A percentile compares a stretch with the other conserved stretches of the same genome.
Evolutionary conservation across 208 protist genomes (phyloP).

Genomic region (Plasmodiophora brassicae): DNA sequence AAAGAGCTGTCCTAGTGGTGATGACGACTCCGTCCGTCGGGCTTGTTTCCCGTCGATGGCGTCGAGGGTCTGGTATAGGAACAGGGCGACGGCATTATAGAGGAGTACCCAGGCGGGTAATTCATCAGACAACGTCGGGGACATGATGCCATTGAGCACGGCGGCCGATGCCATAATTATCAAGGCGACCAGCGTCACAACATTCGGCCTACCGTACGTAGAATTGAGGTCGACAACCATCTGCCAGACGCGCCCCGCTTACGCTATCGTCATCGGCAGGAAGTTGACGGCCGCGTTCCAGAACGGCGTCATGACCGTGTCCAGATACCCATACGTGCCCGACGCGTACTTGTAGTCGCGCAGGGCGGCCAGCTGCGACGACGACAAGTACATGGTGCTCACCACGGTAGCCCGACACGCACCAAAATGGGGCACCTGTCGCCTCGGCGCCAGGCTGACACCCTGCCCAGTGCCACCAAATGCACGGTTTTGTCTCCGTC

Average conservation of each 20-base stretch:
- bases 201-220: not conserved
- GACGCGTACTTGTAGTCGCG: slow-evolving; percentile 8
- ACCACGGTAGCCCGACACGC: too few relatives aligned
- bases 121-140: not conserved
- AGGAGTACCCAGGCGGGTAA: slow-evolving; percentile 40
- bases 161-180: not conserved
- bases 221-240: not conserved
- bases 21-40: slow-evolving; percentile 34
- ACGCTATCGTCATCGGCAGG: slow-evolving; percentile 16
- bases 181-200: not conserved
- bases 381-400: not conserved
- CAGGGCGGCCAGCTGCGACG: not conserved
- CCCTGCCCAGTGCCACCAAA: too few relatives aligned
- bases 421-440: too few relatives aligned
- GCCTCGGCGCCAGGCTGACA: too few relatives aligned
- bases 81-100: not conserved
- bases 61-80: slow-evolving; percentile 47
- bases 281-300: not conserved
- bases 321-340: not conserved
- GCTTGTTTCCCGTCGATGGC: slow-evolving; percentile 49
- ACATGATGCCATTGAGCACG: not conserved
- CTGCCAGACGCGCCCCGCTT: not conserved
- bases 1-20: slow-evolving; percentile 47
- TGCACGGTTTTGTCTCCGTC: too few relatives aligned
- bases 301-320: slow-evolving; percentile 33